phyloP scores from a whole-genome alignment of 2,329 filamentous ascomycete genomes.

The Stagonosporopsis cucurbitacearum region DNA sequence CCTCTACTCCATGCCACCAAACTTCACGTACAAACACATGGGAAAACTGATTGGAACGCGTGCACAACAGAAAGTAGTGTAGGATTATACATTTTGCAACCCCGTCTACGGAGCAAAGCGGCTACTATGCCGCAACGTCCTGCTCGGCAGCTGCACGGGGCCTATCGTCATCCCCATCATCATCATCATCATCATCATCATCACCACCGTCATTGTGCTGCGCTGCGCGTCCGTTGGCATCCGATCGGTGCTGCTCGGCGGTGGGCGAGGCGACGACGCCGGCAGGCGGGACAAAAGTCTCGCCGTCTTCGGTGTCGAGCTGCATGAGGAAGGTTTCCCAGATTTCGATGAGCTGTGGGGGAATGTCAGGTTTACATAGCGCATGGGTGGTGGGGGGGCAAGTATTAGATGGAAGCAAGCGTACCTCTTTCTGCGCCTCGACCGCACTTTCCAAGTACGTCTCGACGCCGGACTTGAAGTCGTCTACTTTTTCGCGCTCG shows the following conservation, averaged over 20 bases:
- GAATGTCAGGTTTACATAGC: constrained; percentile 19
- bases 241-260: constrained; percentile 17
- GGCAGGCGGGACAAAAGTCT: constrained; percentile 52
- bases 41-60: no score
- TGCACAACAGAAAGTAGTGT: not conserved
- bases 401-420: constrained; percentile 33
- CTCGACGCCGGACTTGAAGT: constrained; percentile 98
- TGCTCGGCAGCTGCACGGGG: constrained; percentile 5
- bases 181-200: no score
- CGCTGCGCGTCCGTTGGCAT: constrained; percentile 18
- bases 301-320: constrained; percentile 85
- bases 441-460: constrained; percentile 97
- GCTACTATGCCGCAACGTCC: constrained; percentile 11
- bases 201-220: constrained; percentile 20
- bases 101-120: not conserved
- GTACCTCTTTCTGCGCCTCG: constrained; percentile 97
- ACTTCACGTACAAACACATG: not conserved
- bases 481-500: constrained; percentile 96
- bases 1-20: no score
- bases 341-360: constrained; percentile 73
- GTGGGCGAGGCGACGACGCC: constrained; percentile 46
- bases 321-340: constrained; percentile 99
- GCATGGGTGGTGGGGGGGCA: not conserved
- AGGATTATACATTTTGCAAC: not conserved
- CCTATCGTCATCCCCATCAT: constrained; percentile 3